Evolutionary conservation across 1,284 basidiomycete genomes (phyloP).

Genomic region (Sporisorium scitamineum): DNA sequence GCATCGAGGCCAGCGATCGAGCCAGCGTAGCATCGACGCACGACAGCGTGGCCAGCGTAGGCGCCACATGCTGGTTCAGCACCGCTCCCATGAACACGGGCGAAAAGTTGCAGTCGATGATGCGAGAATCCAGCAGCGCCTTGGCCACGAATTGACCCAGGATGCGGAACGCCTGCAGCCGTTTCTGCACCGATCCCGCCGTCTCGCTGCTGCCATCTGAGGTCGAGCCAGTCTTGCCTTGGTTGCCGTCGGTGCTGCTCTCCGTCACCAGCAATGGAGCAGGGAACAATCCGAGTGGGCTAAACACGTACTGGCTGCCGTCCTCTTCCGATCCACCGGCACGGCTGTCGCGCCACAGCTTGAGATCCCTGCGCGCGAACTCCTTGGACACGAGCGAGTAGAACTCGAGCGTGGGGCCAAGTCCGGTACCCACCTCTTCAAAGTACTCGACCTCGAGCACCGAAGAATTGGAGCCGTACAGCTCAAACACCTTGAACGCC

Average conservation of each 20-base stretch:
- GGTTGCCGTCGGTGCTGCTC: slow-evolving; percentile 3
- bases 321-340: slow-evolving; percentile 70
- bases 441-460: slow-evolving; percentile 98
- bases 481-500: slow-evolving; percentile 96
- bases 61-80: slow-evolving; percentile 84
- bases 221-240: slow-evolving; percentile 3
- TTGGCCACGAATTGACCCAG: slow-evolving; percentile 98
- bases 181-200: slow-evolving; percentile 25
- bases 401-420: slow-evolving; percentile 98
- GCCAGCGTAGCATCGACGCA: slow-evolving; percentile 86
- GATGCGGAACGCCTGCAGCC: slow-evolving; percentile 83
- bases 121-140: slow-evolving; percentile 94
- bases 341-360: slow-evolving; percentile 87
- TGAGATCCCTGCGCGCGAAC: slow-evolving; percentile 86
- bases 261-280: slow-evolving; percentile 73
- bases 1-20: slow-evolving; percentile 84
- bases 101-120: slow-evolving; percentile 95
- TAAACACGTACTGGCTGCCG: slow-evolving; percentile 64
- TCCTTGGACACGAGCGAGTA: slow-evolving; percentile 93
- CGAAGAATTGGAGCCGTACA: slow-evolving; percentile 88
- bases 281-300: slow-evolving; percentile 88
- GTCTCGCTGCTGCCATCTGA: slow-evolving; percentile 1
- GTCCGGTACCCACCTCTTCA: slow-evolving; percentile 96
- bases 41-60: slow-evolving; percentile 79
- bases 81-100: slow-evolving; percentile 89